Conservation (phyloP, 2,329 filamentous ascomycete species). For the Trichoderma asperellum region DNA sequence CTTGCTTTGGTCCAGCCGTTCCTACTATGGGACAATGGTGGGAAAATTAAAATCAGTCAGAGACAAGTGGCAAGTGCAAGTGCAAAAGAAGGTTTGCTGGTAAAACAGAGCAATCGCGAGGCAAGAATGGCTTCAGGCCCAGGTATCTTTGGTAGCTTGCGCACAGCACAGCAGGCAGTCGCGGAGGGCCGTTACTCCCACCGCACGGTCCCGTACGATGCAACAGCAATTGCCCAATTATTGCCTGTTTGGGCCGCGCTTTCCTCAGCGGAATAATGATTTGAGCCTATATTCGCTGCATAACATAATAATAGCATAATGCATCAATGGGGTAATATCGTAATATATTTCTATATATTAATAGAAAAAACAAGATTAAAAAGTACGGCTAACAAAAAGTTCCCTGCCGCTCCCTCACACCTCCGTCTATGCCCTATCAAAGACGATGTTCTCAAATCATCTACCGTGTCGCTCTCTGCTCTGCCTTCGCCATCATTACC, state of each 20-base stretch:
- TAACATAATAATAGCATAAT: not conserved
- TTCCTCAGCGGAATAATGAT: not conserved
- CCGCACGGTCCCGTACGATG: not conserved
- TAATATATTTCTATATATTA: not conserved
- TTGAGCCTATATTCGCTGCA: not conserved
- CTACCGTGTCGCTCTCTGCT: not conserved
- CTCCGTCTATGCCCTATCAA: not conserved
- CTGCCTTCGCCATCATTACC: not conserved
- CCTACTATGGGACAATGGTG: not conserved
- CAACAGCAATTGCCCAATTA: not conserved
- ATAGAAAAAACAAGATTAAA: not conserved
- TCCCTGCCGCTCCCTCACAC: not conserved
- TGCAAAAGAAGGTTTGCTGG: not conserved
- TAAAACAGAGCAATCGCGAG: constrained; percentile 2
- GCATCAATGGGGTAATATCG: not conserved
- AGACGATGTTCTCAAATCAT: not conserved
- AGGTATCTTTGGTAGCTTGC: not conserved
- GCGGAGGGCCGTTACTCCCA: not conserved
- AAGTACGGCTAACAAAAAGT: not conserved
- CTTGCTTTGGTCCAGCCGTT: not conserved
- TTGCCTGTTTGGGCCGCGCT: constrained; percentile 9
- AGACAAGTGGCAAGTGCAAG: constrained; percentile 5
- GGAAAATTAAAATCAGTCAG: constrained; percentile 12
- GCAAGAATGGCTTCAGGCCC: not conserved
- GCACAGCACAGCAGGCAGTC: not conserved